phyloP scores from a whole-genome alignment of 225 moss, liverwort and hornwort species.

The Marchantia paleacea region DNA sequence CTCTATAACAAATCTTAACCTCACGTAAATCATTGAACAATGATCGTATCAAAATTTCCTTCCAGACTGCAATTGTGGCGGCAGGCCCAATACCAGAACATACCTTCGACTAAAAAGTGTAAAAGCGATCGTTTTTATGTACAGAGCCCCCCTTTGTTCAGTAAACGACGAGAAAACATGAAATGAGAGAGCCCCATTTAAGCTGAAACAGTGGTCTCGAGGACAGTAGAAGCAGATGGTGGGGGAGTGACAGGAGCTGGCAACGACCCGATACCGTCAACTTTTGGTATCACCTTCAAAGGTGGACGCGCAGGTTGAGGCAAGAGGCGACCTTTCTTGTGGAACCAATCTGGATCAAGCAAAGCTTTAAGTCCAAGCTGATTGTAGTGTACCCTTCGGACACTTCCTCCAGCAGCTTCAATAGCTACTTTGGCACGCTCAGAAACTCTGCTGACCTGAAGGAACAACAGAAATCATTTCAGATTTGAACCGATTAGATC shows the following conservation, averaged over 20 bases:
- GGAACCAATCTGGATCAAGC: conserved; percentile 93
- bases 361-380: conserved; percentile 82
- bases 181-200: neutral
- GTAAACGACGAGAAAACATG: neutral
- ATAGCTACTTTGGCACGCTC: conserved; percentile 83
- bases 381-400: conserved; percentile 85
- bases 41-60: neutral
- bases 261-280: conserved; percentile 81
- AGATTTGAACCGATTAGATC: neutral
- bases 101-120: neutral
- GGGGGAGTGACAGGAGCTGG: conserved; percentile 47
- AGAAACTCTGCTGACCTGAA: conserved; percentile 93
- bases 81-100: neutral
- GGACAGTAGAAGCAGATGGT: neutral
- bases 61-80: neutral
- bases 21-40: neutral
- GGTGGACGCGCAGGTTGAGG: conserved; percentile 91
- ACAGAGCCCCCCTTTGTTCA: neutral
- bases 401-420: conserved; percentile 96
- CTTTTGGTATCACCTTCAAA: conserved; percentile 66
- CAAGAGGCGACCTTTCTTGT: conserved; percentile 78
- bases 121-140: neutral
- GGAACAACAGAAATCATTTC: neutral
- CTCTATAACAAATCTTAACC: neutral
- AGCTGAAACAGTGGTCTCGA: neutral